Conservation (phyloP, 805 yeast genomes). For the Lachancea kluyveri region DNA sequence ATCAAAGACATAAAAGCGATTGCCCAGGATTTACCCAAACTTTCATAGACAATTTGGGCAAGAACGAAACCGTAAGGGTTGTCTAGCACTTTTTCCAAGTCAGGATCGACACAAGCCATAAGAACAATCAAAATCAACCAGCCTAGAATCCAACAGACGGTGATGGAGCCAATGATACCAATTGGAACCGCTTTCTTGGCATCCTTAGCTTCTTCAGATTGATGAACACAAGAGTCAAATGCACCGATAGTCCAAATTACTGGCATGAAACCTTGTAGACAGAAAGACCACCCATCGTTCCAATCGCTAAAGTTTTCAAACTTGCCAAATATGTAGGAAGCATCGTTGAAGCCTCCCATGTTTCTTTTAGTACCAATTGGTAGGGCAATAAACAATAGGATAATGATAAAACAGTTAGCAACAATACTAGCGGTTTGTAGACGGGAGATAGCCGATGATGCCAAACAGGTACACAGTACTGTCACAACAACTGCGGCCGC, state of each 20-base stretch:
- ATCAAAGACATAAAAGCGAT: slow-evolving; percentile 57
- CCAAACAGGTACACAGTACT: slow-evolving; percentile 41
- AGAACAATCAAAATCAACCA: slow-evolving; percentile 47
- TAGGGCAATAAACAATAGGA: slow-evolving; percentile 47
- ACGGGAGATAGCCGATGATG: slow-evolving; percentile 45
- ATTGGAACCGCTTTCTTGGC: slow-evolving; percentile 55
- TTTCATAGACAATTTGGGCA: slow-evolving; percentile 58
- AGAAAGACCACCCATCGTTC: slow-evolving; percentile 53
- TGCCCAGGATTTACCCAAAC: slow-evolving; percentile 61
- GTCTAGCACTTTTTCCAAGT: slow-evolving; percentile 36
- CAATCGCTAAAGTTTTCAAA: slow-evolving; percentile 47
- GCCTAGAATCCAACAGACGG: slow-evolving; percentile 54
- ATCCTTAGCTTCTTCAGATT: slow-evolving; percentile 64
- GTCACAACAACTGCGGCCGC: slow-evolving; percentile 47
- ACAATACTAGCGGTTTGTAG: slow-evolving; percentile 50
- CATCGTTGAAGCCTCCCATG: slow-evolving; percentile 36
- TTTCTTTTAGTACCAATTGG: slow-evolving; percentile 43
- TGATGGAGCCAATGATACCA: slow-evolving; percentile 55
- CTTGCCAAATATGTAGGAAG: slow-evolving; percentile 48
- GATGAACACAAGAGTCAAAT: slow-evolving; percentile 66
- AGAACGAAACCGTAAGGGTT: slow-evolving; percentile 52
- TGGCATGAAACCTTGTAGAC: slow-evolving; percentile 51
- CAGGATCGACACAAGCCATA: slow-evolving; percentile 46
- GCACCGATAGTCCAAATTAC: slow-evolving; percentile 74
- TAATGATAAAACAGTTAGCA: slow-evolving; percentile 42